phyloP scores from a whole-genome alignment of 2,329 filamentous ascomycete species.

The Talaromyces funiculosus region DNA sequence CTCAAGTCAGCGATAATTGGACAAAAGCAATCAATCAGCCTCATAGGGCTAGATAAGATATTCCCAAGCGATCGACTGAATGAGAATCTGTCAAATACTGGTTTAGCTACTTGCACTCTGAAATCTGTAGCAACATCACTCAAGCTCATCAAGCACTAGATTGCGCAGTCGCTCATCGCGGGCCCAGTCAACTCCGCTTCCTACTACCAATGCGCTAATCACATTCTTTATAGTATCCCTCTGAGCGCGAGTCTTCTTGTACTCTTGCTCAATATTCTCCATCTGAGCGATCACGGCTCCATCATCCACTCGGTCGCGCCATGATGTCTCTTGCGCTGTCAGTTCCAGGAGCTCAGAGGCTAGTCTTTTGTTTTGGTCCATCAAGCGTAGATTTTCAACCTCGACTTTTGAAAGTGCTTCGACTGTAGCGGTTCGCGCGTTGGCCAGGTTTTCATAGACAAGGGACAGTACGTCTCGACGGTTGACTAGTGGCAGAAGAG shows the following conservation, averaged over 20 bases:
- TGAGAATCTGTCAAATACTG: conserved; percentile 4
- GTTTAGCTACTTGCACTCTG: not conserved
- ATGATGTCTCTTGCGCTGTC: conserved; percentile 50
- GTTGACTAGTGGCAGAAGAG: conserved; percentile 61
- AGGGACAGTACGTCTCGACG: conserved; percentile 63
- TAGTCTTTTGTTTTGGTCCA: conserved; percentile 57
- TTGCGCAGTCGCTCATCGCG: conserved; percentile 61
- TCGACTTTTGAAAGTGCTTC: conserved; percentile 54
- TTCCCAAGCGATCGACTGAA: not conserved
- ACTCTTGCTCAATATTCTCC: conserved; percentile 51
- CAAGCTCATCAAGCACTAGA: conserved; percentile 64
- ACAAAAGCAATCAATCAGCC: not conserved
- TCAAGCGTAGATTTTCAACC: conserved; percentile 52
- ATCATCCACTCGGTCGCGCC: conserved; percentile 51
- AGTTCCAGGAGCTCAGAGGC: conserved; percentile 60
- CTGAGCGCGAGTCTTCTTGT: conserved; percentile 58
- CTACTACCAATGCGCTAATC: conserved; percentile 70
- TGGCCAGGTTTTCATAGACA: conserved; percentile 55
- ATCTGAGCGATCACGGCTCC: conserved; percentile 52
- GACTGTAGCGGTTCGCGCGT: conserved; percentile 47
- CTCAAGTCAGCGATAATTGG: not conserved
- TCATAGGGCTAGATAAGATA: conserved; percentile 5
- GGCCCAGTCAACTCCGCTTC: conserved; percentile 79
- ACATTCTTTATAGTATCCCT: conserved; percentile 74
- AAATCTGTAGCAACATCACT: conserved; percentile 24